phyloP scores from a whole-genome alignment of 23 red algal species.

The Gracilaria gracilis region DNA sequence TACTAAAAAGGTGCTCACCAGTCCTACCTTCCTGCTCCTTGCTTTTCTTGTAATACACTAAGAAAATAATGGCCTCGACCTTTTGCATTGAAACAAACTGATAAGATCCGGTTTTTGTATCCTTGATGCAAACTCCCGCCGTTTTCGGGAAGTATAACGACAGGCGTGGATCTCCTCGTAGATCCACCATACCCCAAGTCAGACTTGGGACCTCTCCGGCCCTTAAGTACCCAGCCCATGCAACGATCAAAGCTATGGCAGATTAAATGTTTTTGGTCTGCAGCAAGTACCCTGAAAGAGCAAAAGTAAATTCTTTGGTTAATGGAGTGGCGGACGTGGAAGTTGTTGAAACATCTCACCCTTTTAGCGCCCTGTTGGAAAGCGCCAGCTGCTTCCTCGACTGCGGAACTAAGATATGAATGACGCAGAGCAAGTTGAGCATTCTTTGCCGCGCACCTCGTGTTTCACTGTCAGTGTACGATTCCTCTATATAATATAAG shows the following conservation, averaged over 20 bases:
- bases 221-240: not conserved
- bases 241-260: not conserved
- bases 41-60: not conserved
- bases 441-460: not conserved
- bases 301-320: not conserved
- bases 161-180: conserved; percentile 3
- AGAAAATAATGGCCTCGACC: not conserved
- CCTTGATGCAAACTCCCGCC: conserved; percentile 21
- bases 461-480: not conserved
- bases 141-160: not conserved
- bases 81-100: conserved; percentile 4
- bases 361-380: not conserved
- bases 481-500: not conserved
- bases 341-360: not conserved
- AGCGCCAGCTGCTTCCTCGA: not conserved
- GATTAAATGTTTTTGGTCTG: not conserved
- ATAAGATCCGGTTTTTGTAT: conserved; percentile 16
- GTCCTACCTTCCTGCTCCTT: not conserved
- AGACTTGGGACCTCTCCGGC: not conserved
- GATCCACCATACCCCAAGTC: not conserved
- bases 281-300: not conserved
- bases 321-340: not conserved
- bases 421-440: not conserved
- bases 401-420: not conserved
- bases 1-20: not conserved